Evolutionary conservation across 2,329 filamentous ascomycete species (phyloP), one percentile per base, ranked within the genome.

Genomic region (Fusarium sp.): DNA sequence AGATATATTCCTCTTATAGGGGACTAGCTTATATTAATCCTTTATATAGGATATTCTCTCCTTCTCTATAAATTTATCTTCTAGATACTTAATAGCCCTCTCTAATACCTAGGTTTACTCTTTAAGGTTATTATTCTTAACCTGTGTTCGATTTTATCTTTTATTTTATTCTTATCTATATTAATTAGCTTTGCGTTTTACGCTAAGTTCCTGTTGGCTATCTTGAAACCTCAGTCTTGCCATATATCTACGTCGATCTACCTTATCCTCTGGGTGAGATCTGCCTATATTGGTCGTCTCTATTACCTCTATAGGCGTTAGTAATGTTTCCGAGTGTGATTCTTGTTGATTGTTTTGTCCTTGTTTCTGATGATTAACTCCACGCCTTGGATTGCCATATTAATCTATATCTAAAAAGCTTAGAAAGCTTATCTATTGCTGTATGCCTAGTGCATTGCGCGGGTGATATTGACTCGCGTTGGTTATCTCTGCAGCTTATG

Each of bases 1-100:
- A n/a, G 35, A 61, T 54, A 67, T 27, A 8, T 57, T 61, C 57
- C 35, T 67, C 27, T 61, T 37, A n/a, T 14, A 35, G 10, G 64
- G 57, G 14, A 67, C 22, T 3, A 57, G 57, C 29, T 61, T 61
- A 18, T 50, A 16, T 50, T 35, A 64, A 20, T 24, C 16, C 43
- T 20, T 20, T 18, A 31, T 52, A 20, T 54, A 50, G 45, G 45
- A 50, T 50, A 50, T 24, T 50, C 45, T 50, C 45, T 50, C 45
- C 45, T 50, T 50, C 45, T 50, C 45, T 50, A 22, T 50, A 18
- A 50, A 50, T 50, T 50, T 10, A 50, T 50, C 45, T 50, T 50
- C 45, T 24, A 50, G 45, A 27, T 18, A 8, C 45, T 18, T 10
- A 29, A 50, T 50, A 5, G 45, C 45, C 5, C 45, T 50, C 45